These are phyloP conservation scores for Suhomyces xylopsoci DNA, from an alignment of 805 yeast species.

Conservation along the genomic window DNA sequence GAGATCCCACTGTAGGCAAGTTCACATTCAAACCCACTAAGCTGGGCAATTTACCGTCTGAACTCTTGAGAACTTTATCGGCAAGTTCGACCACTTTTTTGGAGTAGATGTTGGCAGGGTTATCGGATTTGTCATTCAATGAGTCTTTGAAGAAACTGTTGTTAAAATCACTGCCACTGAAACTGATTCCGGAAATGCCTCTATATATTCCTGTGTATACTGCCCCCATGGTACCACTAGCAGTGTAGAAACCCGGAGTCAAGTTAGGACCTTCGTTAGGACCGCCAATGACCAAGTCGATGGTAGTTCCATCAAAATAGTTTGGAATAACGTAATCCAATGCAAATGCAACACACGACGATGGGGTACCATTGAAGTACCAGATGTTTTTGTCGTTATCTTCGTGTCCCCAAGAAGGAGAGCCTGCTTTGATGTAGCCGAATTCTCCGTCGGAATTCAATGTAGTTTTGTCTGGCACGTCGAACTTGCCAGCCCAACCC, in stretches of 20 bases:
- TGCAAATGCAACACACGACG: constrained; percentile 26
- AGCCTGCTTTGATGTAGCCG: constrained; percentile 43
- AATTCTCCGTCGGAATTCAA: constrained; percentile 46
- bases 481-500: constrained; percentile 55
- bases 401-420: constrained; percentile 56
- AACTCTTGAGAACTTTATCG: constrained; percentile 12
- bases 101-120: constrained; percentile 26
- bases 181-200: constrained; percentile 25
- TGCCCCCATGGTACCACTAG: constrained; percentile 26
- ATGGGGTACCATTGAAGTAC: constrained; percentile 29
- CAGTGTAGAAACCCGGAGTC: constrained; percentile 26
- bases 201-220: constrained; percentile 23
- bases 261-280: constrained; percentile 31
- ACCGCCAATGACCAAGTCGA: constrained; percentile 26
- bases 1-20: constrained; percentile 17
- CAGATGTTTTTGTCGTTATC: constrained; percentile 28
- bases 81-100: constrained; percentile 23
- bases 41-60: constrained; percentile 14
- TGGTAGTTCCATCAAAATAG: constrained; percentile 16
- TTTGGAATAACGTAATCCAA: constrained; percentile 22
- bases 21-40: constrained; percentile 25
- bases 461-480: constrained; percentile 35
- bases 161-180: constrained; percentile 24
- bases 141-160: constrained; percentile 26
- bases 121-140: constrained; percentile 14